Conservation (phyloP, 2,329 filamentous ascomycete species). For the Colletotrichum camelliae region DNA sequence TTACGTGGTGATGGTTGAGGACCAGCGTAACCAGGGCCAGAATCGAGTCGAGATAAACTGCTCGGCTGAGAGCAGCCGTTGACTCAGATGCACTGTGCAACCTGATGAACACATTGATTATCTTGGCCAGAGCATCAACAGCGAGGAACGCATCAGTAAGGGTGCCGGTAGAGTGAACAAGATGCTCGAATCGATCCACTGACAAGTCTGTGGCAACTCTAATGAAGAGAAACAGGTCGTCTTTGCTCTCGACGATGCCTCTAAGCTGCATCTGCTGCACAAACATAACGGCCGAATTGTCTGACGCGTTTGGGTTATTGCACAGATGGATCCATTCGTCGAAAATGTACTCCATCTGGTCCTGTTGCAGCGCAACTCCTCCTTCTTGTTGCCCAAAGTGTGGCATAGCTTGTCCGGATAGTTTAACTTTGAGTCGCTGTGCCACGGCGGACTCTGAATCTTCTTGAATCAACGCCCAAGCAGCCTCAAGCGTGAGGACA, state of each 20-base stretch:
- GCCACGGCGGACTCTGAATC: slow-evolving; percentile 69
- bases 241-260: slow-evolving; percentile 73
- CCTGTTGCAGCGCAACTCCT: slow-evolving; percentile 54
- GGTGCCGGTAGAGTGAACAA: slow-evolving; percentile 65
- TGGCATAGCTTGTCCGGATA: slow-evolving; percentile 55
- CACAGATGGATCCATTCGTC: slow-evolving; percentile 91
- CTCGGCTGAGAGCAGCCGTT: slow-evolving; percentile 66
- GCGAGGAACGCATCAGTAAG: slow-evolving; percentile 62
- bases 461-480: slow-evolving; percentile 81
- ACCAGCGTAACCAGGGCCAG: slow-evolving; percentile 80
- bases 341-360: slow-evolving; percentile 94
- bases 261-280: slow-evolving; percentile 82
- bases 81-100: slow-evolving; percentile 69
- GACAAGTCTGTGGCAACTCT: slow-evolving; percentile 82
- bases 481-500: slow-evolving; percentile 78
- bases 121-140: slow-evolving; percentile 82
- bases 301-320: slow-evolving; percentile 77
- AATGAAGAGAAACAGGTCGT: slow-evolving; percentile 81
- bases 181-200: slow-evolving; percentile 78
- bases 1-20: slow-evolving; percentile 84
- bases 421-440: slow-evolving; percentile 74
- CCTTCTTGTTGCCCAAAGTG: slow-evolving; percentile 31
- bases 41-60: slow-evolving; percentile 77
- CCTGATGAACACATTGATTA: slow-evolving; percentile 78
- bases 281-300: slow-evolving; percentile 76